These are phyloP conservation scores for Mangifera indica DNA, from an alignment of 345 rosid species.

Conservation along the genomic window DNA sequence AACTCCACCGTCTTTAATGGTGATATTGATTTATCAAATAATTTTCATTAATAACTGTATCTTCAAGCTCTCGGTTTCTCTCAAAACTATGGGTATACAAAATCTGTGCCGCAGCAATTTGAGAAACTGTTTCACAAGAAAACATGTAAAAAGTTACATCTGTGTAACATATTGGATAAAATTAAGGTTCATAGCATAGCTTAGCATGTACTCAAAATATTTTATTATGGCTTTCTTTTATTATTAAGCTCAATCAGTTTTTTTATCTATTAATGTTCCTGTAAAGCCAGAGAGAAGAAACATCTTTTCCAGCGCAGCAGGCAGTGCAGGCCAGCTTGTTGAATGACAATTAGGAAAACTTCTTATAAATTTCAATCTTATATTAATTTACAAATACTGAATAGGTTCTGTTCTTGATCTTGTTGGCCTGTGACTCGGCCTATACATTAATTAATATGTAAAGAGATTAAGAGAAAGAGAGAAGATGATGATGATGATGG, in stretches of 20 bases:
- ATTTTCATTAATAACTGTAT: too few relatives aligned
- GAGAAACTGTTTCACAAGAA: too few relatives aligned
- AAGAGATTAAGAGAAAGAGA: conserved; percentile 5
- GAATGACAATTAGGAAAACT: background rate
- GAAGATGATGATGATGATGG: background rate
- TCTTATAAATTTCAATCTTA: background rate
- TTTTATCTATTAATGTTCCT: background rate
- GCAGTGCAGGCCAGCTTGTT: conserved; percentile 18
- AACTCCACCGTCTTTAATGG: background rate
- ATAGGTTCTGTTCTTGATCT: conserved; percentile 9
- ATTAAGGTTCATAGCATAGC: too few relatives aligned
- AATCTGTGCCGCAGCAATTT: too few relatives aligned
- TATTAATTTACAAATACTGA: conserved; percentile 2
- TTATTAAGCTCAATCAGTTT: background rate
- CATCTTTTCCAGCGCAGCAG: conserved; percentile 10
- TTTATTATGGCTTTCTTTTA: background rate
- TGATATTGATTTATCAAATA: background rate
- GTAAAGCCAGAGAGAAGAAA: conserved; percentile 18
- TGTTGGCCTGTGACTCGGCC: conserved; percentile 21
- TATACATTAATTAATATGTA: background rate
- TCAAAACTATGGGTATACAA: background rate
- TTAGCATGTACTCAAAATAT: too few relatives aligned
- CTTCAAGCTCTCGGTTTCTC: background rate
- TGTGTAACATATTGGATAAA: too few relatives aligned
- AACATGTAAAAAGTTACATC: too few relatives aligned